Evolutionary conservation across 805 yeast species (phyloP).

Genomic region (Clavispora phyllophila): DNA sequence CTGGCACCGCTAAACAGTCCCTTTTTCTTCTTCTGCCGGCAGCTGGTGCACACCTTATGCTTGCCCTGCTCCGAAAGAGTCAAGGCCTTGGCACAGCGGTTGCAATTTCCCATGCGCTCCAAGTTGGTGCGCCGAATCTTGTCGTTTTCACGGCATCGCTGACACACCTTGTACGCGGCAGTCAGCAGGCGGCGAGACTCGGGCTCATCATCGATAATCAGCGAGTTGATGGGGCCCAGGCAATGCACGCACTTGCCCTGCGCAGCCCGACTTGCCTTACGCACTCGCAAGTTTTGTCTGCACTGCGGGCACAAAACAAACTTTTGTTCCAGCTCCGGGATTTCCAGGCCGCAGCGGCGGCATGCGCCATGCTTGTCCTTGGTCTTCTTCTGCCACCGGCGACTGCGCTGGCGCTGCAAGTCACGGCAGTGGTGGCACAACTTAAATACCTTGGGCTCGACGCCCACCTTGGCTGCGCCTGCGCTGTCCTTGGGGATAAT

Average conservation of each 20-base stretch:
- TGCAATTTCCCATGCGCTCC: constrained; percentile 57
- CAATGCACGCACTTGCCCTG: constrained; percentile 68
- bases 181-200: constrained; percentile 19
- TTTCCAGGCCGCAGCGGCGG: constrained; percentile 55
- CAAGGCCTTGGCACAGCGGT: constrained; percentile 53
- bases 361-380: constrained; percentile 59
- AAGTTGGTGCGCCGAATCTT: constrained; percentile 50
- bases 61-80: constrained; percentile 42
- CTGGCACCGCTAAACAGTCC: constrained; percentile 4
- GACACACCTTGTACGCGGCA: constrained; percentile 52
- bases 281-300: constrained; percentile 47
- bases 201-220: constrained; percentile 28
- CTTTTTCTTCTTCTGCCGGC: constrained; percentile 52
- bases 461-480: constrained; percentile 18
- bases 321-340: constrained; percentile 46
- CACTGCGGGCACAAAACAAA: constrained; percentile 61
- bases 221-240: constrained; percentile 48
- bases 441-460: constrained; percentile 43
- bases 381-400: constrained; percentile 62
- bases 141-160: constrained; percentile 59
- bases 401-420: constrained; percentile 55
- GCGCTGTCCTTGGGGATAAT: constrained; percentile 23
- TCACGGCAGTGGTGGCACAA: constrained; percentile 63
- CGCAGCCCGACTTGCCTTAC: constrained; percentile 56
- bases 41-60: constrained; percentile 51